Evolutionary conservation across 2,329 filamentous ascomycete species (phyloP), one percentile per base, ranked within the genome.

Genomic region (Colletotrichum aenigma): DNA sequence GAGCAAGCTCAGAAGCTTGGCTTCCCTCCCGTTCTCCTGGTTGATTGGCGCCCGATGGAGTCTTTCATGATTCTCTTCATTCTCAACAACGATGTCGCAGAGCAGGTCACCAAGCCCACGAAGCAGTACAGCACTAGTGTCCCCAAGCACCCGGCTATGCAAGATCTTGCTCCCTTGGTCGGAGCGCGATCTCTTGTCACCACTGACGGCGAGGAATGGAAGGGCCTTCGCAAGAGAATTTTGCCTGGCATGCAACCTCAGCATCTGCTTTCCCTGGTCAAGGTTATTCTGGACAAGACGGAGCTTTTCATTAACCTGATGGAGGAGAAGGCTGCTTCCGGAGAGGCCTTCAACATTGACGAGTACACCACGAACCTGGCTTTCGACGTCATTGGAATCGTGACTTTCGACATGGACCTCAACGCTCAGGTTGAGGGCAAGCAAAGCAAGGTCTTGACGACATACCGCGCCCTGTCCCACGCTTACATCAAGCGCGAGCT

Each of bases 331-430:
- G 80, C 81, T 16, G 32, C 38, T 15, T 80, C 79, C 2, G 80
- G 79, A 32, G 78, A 82, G 12, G 78, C 77, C 2, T 82, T 85
- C 48, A 75, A 74, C 3, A 74, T 85, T 7, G 81, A 81, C 52
- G 75, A 80, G 30, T 77, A 81, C 12, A 80, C 79, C 15, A 79
- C 80, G 1, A 81, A 81, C 66, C 77, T 86, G 16, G 84, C 85
- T 7, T 86, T 86, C 62, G 85, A 87, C 70, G 82, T 85, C 36
- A 85, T 86, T 43, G 84, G 83, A 15, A 80, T 80, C 48, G 82
- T 84, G 9, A 80, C 82, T 4, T 82, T 85, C 79, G 82, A 82
- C 52, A 79, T 80, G 28, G 78, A 85, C 66, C 81, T 85, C n/a
- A 68, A 81, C 34, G 83, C 84, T 7, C 84, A 85, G 7, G 64